phyloP scores from a whole-genome alignment of 768 basidiomycete genomes.

The button mushroom (Agaricus bisporus) region DNA sequence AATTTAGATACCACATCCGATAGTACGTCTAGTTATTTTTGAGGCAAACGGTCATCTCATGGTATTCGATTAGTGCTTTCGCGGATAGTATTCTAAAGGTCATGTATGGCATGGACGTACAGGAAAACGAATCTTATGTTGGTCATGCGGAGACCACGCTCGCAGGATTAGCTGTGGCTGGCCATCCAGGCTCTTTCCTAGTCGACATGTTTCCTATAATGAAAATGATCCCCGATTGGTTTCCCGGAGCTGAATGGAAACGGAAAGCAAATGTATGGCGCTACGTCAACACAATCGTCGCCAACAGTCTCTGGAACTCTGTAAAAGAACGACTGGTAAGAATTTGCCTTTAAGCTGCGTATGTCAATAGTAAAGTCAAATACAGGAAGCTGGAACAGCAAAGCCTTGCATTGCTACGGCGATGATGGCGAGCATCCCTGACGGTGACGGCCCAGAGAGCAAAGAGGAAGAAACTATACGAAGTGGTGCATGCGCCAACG shows the following conservation, averaged over 20 bases:
- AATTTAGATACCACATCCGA: constrained; percentile 30
- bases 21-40: constrained; percentile 23
- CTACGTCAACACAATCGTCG: constrained; percentile 21
- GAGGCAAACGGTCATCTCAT: neutral
- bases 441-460: neutral
- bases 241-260: constrained; percentile 34
- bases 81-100: constrained; percentile 23
- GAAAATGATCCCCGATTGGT: constrained; percentile 30
- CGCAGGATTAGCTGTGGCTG: constrained; percentile 20
- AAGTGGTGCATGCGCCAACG: neutral
- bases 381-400: neutral
- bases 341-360: neutral
- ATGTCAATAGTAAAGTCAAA: neutral
- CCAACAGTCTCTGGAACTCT: constrained; percentile 7
- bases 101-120: constrained; percentile 26
- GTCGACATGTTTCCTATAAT: constrained; percentile 29
- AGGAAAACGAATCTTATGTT: constrained; percentile 28
- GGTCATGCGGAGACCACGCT: constrained; percentile 22
- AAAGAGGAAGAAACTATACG: constrained; percentile 1
- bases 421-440: constrained; percentile 4
- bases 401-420: constrained; percentile 8
- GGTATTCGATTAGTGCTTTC: constrained; percentile 24
- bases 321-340: constrained; percentile 25
- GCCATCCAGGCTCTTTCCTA: constrained; percentile 24
- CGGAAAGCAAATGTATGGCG: constrained; percentile 25